These are phyloP conservation scores for Neurospora sp. DNA, from an alignment of 495 filamentous ascomycete genomes.

Conservation along the genomic window DNA sequence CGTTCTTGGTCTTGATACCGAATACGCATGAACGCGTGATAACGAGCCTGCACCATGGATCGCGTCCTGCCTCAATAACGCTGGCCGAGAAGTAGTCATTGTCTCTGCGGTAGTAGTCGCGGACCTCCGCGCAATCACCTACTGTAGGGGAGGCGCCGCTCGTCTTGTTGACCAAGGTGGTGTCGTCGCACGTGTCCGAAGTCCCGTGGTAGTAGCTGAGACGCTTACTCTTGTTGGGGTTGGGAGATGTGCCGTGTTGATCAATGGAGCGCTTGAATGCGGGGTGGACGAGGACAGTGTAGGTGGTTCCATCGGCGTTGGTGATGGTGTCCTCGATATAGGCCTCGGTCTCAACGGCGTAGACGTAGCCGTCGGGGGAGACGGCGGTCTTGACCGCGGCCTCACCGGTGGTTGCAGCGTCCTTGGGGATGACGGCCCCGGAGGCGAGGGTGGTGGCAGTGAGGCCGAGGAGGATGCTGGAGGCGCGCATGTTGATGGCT, in stretches of 20 bases:
- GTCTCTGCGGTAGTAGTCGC: not conserved
- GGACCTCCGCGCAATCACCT: not conserved
- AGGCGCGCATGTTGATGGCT: not conserved
- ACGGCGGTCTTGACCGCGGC: not conserved
- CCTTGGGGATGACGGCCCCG: not conserved
- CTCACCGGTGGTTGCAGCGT: not conserved
- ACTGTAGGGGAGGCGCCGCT: not conserved
- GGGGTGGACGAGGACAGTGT: not conserved
- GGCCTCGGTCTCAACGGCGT: not conserved
- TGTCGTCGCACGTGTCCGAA: not conserved
- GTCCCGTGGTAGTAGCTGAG: too few relatives aligned
- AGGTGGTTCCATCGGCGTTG: not conserved
- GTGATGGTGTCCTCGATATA: not conserved
- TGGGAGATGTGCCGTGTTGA: not conserved
- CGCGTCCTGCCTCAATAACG: too few relatives aligned
- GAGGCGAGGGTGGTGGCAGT: not conserved
- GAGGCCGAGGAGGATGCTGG: not conserved
- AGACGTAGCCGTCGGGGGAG: not conserved
- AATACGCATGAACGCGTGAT: not conserved
- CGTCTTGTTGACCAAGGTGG: not conserved
- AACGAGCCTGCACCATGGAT: not conserved
- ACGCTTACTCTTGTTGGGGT: not conserved
- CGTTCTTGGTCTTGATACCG: too few relatives aligned
- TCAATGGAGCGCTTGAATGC: not conserved
- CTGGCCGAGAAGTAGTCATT: too few relatives aligned